Evolutionary conservation across 352 stramenopile genomes (phyloP), one percentile per base, ranked within the genome.

Genomic region (Pseudoperonospora humuli): DNA sequence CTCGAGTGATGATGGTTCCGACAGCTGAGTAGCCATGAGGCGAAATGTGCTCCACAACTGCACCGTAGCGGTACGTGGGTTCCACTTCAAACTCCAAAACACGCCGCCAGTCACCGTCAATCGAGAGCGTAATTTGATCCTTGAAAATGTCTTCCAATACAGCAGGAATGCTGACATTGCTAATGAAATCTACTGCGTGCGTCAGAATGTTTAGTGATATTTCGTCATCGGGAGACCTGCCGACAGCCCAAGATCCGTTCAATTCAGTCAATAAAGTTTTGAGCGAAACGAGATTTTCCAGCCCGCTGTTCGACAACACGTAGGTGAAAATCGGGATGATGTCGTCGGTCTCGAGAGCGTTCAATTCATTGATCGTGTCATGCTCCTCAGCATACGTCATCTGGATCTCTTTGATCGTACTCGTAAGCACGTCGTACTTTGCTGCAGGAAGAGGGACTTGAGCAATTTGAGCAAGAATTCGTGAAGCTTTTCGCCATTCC

Each of bases 131-230:
- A 44, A 92, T 85, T 47, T 92, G 82, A 40, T 94, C 82, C 47
- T 86, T 89, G 67, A 94, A 92, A 25, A 94, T 94, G 45, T 94
- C 82, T 59, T 94, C 82, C 23, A 94, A 43, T 3, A 92, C 79
- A 3, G 79, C 82, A 7, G 82, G 82, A 37, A 94, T 94, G 36
- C 65, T 91, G 27, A 94, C 78, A 26, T 85, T 87, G 36, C 73
- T 70, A 51, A 94, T 86, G 35, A 90, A 88, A 17, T 94, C 79
- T 18, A 94, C 68, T 2, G 81, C 76, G 36, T 88, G 70, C n/a
- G 63, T 73, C 38, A 91, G 61, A 48, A 93, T 76, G 21, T 67
- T 86, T 6, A 93, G 44, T 4, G 73, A 75, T 14, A 64, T 67
- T 21, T 74, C 77, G 13, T 84, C 75, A 24, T 89, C 77, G n/a